phyloP scores from a whole-genome alignment of 176 grass and related monocot species.

The Avena atlantica region DNA sequence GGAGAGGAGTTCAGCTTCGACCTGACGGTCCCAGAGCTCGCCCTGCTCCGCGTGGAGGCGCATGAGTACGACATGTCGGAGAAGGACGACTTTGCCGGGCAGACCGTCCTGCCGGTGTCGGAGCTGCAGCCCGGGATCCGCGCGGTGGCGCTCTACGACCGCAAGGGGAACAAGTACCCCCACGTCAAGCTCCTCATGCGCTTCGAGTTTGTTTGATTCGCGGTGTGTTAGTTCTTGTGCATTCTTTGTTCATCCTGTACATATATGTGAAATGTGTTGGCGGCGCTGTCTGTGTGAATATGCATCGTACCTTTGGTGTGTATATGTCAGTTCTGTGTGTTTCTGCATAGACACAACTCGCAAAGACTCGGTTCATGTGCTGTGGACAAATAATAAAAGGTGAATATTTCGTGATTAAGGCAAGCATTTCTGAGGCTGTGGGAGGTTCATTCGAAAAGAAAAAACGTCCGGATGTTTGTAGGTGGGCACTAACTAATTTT shows the following conservation, averaged over 20 bases:
- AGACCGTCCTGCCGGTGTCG: constrained; percentile 74
- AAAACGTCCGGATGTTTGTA: no score
- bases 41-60: constrained; percentile 85
- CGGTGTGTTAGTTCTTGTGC: not conserved
- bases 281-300: not conserved
- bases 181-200: constrained; percentile 86
- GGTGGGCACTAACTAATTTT: no score
- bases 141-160: constrained; percentile 72
- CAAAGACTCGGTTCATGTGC: not conserved
- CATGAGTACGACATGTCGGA: constrained; percentile 97
- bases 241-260: constrained; percentile 20
- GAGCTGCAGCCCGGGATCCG: constrained; percentile 80
- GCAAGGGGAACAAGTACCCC: constrained; percentile 62
- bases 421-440: no score
- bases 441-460: no score
- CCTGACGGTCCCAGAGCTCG: constrained; percentile 73
- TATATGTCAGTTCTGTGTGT: not conserved
- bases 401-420: not conserved
- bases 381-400: not conserved
- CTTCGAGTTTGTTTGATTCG: constrained; percentile 62
- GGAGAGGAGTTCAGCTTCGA: constrained; percentile 74
- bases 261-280: not conserved
- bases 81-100: constrained; percentile 93
- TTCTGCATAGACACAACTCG: not conserved
- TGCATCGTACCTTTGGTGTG: not conserved